Evolutionary conservation across 2,329 filamentous ascomycete genomes (phyloP).

Genomic region (Pezicula carpinea): DNA sequence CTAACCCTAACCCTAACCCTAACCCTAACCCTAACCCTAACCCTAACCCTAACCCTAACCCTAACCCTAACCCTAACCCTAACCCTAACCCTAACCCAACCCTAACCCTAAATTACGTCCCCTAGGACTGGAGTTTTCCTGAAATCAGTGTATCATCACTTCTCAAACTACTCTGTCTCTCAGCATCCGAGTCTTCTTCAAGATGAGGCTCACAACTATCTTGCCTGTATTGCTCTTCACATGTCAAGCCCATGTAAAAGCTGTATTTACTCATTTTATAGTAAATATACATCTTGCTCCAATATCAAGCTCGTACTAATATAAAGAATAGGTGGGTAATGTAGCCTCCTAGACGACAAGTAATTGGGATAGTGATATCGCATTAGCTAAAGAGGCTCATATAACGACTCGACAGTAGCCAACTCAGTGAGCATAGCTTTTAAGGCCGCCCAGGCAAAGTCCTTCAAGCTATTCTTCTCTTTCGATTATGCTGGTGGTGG

Average conservation of each 20-base stretch:
- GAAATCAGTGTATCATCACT: too few relatives aligned
- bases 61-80: background rate
- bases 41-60: background rate
- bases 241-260: background rate
- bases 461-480: constrained; percentile 36
- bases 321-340: constrained; percentile 24
- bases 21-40: background rate
- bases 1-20: background rate
- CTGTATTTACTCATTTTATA: constrained; percentile 27
- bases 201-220: too few relatives aligned
- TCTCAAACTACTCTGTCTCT: too few relatives aligned
- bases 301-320: background rate
- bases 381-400: constrained; percentile 29
- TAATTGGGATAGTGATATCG: constrained; percentile 31
- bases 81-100: background rate
- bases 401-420: constrained; percentile 18
- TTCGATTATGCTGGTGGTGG: constrained; percentile 34
- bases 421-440: constrained; percentile 28
- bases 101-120: background rate
- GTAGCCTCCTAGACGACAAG: constrained; percentile 10
- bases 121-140: too few relatives aligned
- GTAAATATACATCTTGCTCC: constrained; percentile 10
- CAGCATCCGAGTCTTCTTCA: too few relatives aligned
- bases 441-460: constrained; percentile 25
- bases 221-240: too few relatives aligned